A percentile compares a stretch with the other conserved stretches of the same genome.
Conservation (phyloP, 352 stramenopile genomes). For the Phytophthora hybrid region DNA sequence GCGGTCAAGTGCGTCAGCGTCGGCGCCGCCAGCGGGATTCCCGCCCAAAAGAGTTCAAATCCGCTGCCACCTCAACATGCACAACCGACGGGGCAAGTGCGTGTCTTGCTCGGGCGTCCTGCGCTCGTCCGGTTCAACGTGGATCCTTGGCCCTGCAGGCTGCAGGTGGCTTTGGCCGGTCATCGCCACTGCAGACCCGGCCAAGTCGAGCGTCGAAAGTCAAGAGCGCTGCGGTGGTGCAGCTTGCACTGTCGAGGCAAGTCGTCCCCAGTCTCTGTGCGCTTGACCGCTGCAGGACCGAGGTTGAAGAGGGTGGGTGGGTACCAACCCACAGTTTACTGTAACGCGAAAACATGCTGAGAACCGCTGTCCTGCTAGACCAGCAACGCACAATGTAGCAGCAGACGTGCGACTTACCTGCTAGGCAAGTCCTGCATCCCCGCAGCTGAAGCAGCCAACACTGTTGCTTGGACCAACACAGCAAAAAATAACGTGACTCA, state of each 20-base stretch:
- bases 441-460: not conserved
- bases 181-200: not conserved
- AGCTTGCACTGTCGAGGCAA: not conserved
- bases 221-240: not conserved
- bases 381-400: conserved; percentile 2
- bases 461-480: not conserved
- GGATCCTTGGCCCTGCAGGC: conserved; percentile 2
- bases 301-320: not conserved
- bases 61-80: conserved; percentile 24
- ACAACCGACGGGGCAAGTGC: conserved; percentile 20
- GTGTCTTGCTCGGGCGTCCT: conserved; percentile 10
- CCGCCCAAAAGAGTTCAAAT: conserved; percentile 22
- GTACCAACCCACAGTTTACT: conserved; percentile 10
- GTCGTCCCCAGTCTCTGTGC: not conserved
- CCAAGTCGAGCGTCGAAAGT: conserved; percentile 5
- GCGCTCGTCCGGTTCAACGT: conserved; percentile 13
- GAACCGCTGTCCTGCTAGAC: not conserved
- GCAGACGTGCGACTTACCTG: conserved; percentile 4
- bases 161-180: conserved; percentile 9
- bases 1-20: conserved; percentile 24
- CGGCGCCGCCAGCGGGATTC: conserved; percentile 24
- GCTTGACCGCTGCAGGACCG: not conserved
- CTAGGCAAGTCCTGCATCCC: not conserved
- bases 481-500: too few relatives aligned
- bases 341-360: conserved; percentile 12